Conservation (phyloP, 495 filamentous ascomycete species). For the Lepraria neglecta region DNA sequence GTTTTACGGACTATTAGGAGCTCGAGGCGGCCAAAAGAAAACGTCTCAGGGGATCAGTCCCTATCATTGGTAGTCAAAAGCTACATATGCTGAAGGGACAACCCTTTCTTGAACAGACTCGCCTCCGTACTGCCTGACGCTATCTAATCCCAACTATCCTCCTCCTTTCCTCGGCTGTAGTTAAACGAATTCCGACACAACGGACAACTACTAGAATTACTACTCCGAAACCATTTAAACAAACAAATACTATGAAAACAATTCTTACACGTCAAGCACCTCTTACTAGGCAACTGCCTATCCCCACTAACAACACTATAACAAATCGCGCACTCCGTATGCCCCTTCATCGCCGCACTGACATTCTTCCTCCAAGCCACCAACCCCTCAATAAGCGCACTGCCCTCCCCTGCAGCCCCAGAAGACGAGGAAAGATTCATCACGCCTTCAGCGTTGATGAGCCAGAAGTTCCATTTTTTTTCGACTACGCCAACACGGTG, state of each 20-base stretch:
- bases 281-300: conserved; percentile 81
- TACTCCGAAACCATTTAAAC: conserved; percentile 93
- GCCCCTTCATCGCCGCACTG: conserved; percentile 77
- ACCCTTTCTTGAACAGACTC: not conserved
- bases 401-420: conserved; percentile 31
- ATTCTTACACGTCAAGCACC: conserved; percentile 90
- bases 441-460: conserved; percentile 78
- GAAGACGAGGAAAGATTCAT: conserved; percentile 88
- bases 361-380: conserved; percentile 78
- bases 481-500: conserved; percentile 82
- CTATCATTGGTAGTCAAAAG: too few relatives aligned
- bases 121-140: not conserved
- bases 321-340: conserved; percentile 95
- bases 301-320: conserved; percentile 86
- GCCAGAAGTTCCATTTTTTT: conserved; percentile 82
- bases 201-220: conserved; percentile 81
- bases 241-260: conserved; percentile 84
- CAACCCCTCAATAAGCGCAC: conserved; percentile 76
- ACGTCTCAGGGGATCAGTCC: too few relatives aligned
- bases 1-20: too few relatives aligned
- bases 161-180: conserved; percentile 34
- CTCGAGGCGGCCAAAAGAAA: too few relatives aligned
- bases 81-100: not conserved
- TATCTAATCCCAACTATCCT: not conserved
- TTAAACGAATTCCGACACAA: conserved; percentile 82